phyloP scores from a whole-genome alignment of 1,284 basidiomycete genomes.

The Waitea zeae region DNA sequence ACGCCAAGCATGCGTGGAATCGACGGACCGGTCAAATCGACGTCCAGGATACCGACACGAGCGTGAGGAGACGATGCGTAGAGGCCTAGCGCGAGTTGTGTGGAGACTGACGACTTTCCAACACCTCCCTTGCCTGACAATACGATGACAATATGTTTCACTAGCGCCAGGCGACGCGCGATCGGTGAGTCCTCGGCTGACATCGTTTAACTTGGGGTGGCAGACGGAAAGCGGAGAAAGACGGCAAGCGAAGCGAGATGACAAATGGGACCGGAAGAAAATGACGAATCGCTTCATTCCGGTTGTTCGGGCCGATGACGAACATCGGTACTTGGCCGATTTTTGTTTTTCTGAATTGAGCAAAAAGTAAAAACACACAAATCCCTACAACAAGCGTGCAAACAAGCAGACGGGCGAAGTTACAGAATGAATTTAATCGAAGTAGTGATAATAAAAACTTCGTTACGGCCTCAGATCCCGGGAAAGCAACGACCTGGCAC shows the following conservation, averaged over 20 bases:
- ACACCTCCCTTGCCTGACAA: constrained; percentile 96
- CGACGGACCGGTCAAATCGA: constrained; percentile 93
- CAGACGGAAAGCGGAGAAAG: constrained; percentile 1
- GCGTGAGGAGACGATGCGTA: constrained; percentile 45
- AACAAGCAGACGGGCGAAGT: no score
- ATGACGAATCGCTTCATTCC: no score
- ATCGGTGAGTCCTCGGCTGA: constrained; percentile 30
- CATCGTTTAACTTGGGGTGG: constrained; percentile 15
- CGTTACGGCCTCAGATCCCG: no score
- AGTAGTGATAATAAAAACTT: no score
- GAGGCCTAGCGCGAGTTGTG: constrained; percentile 84
- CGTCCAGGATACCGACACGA: constrained; percentile 83
- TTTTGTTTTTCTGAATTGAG: no score
- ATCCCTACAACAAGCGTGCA: no score
- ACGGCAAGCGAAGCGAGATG: background rate
- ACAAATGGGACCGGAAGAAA: constrained; percentile 1
- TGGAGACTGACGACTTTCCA: constrained; percentile 91
- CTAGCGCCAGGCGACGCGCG: constrained; percentile 41
- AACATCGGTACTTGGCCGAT: no score
- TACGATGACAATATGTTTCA: constrained; percentile 86
- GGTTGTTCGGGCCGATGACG: no score
- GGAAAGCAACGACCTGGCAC: no score
- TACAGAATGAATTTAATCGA: no score
- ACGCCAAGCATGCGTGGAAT: constrained; percentile 96
- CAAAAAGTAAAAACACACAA: no score